Evolutionary conservation across 2,329 filamentous ascomycete genomes (phyloP), one percentile per base, ranked within the genome.

Genomic region (Knoxdaviesia capensis): DNA sequence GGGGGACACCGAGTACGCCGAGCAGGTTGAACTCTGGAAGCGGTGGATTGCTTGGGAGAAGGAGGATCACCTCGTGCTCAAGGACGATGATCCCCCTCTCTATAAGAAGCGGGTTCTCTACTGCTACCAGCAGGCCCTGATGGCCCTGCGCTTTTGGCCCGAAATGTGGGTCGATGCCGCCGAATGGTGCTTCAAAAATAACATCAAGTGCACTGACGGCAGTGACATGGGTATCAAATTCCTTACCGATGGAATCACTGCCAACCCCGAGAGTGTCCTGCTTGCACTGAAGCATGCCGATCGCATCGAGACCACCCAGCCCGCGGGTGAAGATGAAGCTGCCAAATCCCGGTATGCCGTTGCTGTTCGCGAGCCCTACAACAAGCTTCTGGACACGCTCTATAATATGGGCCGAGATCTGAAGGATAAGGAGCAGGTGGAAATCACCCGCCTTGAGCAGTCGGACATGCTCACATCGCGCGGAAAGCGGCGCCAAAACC

Each of bases 31-130:
- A 39, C 66, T 90, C 31, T 98, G 90, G 90, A 86, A 85, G 56
- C 77, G 73, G 49, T 98, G 92, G 90, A 80, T 98, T 49, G 67
- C 77, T 5, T 98, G 87, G 86, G 90, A 98, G 59, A 93, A 88
- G 59, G 79, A 82, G 11, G 90, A 98, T 53, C 86, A 85, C 1
- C 65, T 98, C 3, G 83, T 93, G 29, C 64, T 96, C 42, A 82
- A 83, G 54, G 69, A 78, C 3, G 87, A 96, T 42, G 87, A 96
- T 50, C 65, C 71, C 4, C 70, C 75, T 41, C 69, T 73, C 6
- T 90, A 80, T 59, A 80, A 80, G 49, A 71, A 80, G 49, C 78
- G 90, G 36, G 73, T 96, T 36, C 59, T 94, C 6, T 93, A 92
- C 57, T 80, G 84, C 48, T 96, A 94, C 65, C 90, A 86, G 56